phyloP scores from a whole-genome alignment of 108 stramenopile genomes.

The Nitzschia sp. region DNA sequence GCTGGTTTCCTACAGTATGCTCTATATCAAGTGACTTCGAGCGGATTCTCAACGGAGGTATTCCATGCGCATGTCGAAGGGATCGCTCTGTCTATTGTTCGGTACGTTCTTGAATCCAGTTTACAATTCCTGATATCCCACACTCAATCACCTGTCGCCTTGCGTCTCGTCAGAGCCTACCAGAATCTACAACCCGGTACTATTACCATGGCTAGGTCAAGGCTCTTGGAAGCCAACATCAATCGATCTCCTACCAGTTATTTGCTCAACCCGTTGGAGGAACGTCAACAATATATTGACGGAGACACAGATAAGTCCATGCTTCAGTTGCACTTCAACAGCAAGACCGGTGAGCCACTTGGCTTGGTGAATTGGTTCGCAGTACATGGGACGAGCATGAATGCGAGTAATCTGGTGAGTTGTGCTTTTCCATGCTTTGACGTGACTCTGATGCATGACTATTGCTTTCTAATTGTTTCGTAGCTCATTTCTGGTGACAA shows the following conservation, averaged over 20 bases:
- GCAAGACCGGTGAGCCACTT: constrained; percentile 8
- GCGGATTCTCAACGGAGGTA: constrained; percentile 48
- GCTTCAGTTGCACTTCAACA: constrained; percentile 36
- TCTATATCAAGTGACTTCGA: constrained; percentile 51
- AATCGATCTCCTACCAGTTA: constrained; percentile 58
- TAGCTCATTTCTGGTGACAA: constrained; percentile 58
- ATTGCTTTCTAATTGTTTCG: neutral
- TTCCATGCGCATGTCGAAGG: constrained; percentile 50
- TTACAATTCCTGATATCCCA: neutral
- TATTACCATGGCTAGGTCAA: constrained; percentile 3
- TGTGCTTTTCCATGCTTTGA: neutral
- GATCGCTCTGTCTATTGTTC: constrained; percentile 33
- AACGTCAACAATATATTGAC: constrained; percentile 43
- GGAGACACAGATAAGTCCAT: constrained; percentile 59
- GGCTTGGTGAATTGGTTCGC: constrained; percentile 60
- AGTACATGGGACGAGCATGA: constrained; percentile 63
- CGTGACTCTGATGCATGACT: neutral
- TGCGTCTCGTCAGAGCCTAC: constrained; percentile 26
- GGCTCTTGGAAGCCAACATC: constrained; percentile 44
- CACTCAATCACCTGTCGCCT: neutral
- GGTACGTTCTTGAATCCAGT: neutral
- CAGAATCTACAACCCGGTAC: constrained; percentile 21
- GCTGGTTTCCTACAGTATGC: constrained; percentile 64
- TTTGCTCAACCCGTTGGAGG: constrained; percentile 51
- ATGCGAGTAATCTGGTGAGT: constrained; percentile 41